Base-by-base conservation (phyloP, 2,329 filamentous ascomycete species). In the Ophiobolus disseminans region DNA sequence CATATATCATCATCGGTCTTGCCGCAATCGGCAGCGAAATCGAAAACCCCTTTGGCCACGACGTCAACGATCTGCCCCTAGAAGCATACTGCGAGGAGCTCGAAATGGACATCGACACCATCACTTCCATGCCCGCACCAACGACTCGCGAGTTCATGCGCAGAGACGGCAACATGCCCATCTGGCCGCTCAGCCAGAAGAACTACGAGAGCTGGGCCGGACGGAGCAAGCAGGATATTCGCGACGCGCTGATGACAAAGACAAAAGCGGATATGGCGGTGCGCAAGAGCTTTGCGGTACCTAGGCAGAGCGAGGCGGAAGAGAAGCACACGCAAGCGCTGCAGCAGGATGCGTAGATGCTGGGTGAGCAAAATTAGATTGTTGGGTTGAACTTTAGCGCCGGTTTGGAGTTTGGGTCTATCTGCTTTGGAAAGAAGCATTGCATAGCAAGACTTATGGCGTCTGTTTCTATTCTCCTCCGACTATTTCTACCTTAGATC, bases 1-100 rank as follows among this genome's bases (percentile, higher is more conserved):
- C 88, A 4, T 94, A 93, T 73, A 94, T 94, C 63, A 93, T 95
- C 70, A 83, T 94, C 56, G 89, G 89, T 30, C 83, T 95, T 37
- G 81, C 84, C 2, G 80, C 83, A 58, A 93, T 94, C 62, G 90
- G 90, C 31, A 84, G 84, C 59, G 90, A 94, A 75, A 88, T 94
- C 57, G 90, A 94, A 73, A 91, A 94, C 68, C 90, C 90, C 13
- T 94, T 94, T 70, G 90, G 90, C 49, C 80, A 86, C 57, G 90
- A 94, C 59, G 89, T 92, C 62, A 94, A 94, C 68, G 90, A 94
- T 70, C 76, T 73, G 11, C 68, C 68, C 10, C 68, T 73, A 4
- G 90, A 93, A 66, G 76, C 80, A 11, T 95, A 86, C 78, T 94
- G 90, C 74, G 81, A 86, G 28, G 87, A 91, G 64, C 80, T 94